Base-by-base conservation (phyloP, 805 yeast species). In the Wickerhamomyces silvicola region DNA sequence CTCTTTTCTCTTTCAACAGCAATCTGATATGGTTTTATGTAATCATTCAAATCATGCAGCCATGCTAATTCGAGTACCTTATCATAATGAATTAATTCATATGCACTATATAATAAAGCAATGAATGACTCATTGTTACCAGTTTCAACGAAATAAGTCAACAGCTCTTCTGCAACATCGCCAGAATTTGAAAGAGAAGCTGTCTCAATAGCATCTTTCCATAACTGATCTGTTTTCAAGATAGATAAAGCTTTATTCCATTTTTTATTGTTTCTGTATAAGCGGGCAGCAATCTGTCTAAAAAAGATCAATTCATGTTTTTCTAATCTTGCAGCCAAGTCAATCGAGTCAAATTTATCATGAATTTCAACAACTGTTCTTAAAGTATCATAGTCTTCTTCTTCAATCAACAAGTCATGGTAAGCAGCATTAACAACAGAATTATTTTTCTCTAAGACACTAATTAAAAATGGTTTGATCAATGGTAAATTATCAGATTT, bases 41-140 rank as follows among this genome's bases (percentile, higher is more conserved):
- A 85, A 57, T 88, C 90, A 42, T 64, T 74, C 61, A 92, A 74
- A 45, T 74, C 72, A 60, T 86, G 81, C 55, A 94, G 68, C 98
- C 99, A 92, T 21, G 94, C 71, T 44, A 87, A 64, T 59, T 92
- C 98, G 45, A 81, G 61, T 14, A 90, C 95, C 50, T 79, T 78
- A 52, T 92, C 98, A 44, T 75, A 77, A 32, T 75, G 75, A 44
- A 92, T 68, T 52, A 80, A 66, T 32, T 81, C 83, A 59, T 92
- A 92, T 51, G 94, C 84, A 6, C 85, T 66, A 64, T 81, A 92
- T 52, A 92, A 70, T 39, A 88, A 74, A 6, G 95, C 97, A 50
- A 87, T 81, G 55, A 86, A 83, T 50, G 95, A 84, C 66, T 92
- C 98, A 60, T 81, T 86, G 65, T 92, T 92, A 46, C 95, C 97